Conservation (phyloP, 1,284 basidiomycete genomes). For the Sanghuangporus sanghuang region DNA sequence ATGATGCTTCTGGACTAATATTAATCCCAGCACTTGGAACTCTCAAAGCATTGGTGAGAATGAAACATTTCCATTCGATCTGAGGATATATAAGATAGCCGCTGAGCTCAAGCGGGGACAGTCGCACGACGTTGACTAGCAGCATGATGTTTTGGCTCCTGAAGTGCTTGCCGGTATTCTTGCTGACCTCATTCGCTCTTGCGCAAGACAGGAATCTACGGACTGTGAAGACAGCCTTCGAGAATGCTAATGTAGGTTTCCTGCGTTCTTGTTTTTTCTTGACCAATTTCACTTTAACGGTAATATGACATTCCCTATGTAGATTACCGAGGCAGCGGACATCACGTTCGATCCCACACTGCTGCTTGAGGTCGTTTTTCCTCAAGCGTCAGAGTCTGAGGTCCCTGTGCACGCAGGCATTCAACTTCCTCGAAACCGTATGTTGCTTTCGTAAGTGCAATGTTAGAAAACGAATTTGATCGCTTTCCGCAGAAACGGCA, state of each 20-base stretch:
- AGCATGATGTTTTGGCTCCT: not conserved
- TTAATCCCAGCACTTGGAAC: too few relatives aligned
- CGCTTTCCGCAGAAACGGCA: conserved; percentile 33
- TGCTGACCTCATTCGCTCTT: conserved; percentile 19
- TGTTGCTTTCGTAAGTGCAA: conserved; percentile 8
- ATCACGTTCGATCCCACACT: conserved; percentile 32
- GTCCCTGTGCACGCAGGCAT: conserved; percentile 36
- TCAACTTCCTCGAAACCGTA: conserved; percentile 37
- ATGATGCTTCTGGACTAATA: too few relatives aligned
- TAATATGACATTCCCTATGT: not conserved
- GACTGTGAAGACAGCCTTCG: conserved; percentile 28
- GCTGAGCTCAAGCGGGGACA: not conserved
- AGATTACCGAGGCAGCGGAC: conserved; percentile 31
- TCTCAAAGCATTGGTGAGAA: too few relatives aligned
- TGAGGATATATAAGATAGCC: too few relatives aligned
- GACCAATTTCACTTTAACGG: not conserved
- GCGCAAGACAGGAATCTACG: conserved; percentile 29
- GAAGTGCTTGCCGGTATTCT: not conserved
- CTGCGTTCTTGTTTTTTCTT: not conserved
- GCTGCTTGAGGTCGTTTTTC: conserved; percentile 34
- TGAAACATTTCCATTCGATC: too few relatives aligned
- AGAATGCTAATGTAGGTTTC: conserved; percentile 26
- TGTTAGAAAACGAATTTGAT: not conserved
- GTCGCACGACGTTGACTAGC: too few relatives aligned
- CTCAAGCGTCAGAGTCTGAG: conserved; percentile 26